These are phyloP conservation scores for Mortierella antarctica DNA, from an alignment of 192 early-diverging fungal species.

Conservation along the genomic window DNA sequence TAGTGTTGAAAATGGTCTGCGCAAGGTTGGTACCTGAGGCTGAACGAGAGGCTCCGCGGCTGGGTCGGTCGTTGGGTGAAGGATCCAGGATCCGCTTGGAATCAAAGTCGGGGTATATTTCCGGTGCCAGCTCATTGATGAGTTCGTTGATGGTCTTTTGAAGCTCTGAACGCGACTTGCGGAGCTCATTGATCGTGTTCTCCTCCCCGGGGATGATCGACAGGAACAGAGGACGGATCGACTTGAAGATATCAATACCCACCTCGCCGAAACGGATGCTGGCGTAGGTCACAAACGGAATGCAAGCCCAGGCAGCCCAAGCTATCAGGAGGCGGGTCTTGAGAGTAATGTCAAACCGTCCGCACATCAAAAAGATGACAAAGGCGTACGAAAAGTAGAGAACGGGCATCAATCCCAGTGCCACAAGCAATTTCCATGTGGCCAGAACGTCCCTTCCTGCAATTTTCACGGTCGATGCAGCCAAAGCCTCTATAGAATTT, in stretches of 20 bases:
- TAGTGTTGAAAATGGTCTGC: conserved; percentile 25
- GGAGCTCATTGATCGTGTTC: conserved; percentile 71
- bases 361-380: conserved; percentile 65
- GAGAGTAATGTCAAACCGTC: conserved; percentile 56
- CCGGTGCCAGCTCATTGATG: conserved; percentile 88
- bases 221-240: conserved; percentile 87
- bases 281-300: conserved; percentile 78
- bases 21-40: conserved; percentile 37
- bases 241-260: conserved; percentile 80
- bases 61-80: conserved; percentile 46
- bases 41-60: conserved; percentile 31
- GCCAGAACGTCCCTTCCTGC: conserved; percentile 94
- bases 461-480: conserved; percentile 94
- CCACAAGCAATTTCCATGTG: conserved; percentile 93
- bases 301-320: conserved; percentile 57
- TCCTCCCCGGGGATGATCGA: conserved; percentile 67
- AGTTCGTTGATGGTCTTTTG: conserved; percentile 79
- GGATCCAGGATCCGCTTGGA: conserved; percentile 54
- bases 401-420: conserved; percentile 77
- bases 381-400: conserved; percentile 80
- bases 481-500: conserved; percentile 72
- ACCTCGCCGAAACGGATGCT: conserved; percentile 81
- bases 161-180: conserved; percentile 75
- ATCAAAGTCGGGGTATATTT: conserved; percentile 82
- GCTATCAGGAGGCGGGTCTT: conserved; percentile 44